Percentiles rank a stretch among this genome's conserved stretches.
These are phyloP conservation scores for Lachancea mirantina DNA, from an alignment of 805 yeast species.

Conservation along the genomic window DNA sequence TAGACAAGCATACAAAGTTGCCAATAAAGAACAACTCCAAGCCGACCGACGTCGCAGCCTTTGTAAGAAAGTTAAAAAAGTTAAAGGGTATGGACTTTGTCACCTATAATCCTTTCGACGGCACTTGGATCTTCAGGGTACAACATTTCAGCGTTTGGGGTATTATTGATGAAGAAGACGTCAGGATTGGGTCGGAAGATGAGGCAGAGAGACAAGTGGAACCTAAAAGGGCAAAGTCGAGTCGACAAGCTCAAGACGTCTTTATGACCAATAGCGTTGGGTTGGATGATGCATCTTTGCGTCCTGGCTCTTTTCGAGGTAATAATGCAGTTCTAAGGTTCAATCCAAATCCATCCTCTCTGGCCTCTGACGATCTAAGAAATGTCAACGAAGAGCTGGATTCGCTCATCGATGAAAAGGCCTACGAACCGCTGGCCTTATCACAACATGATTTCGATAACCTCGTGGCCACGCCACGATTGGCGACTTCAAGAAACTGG, in stretches of 20 bases:
- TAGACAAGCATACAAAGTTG: slow-evolving; percentile 25
- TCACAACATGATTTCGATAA: slow-evolving; percentile 40
- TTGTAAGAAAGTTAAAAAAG: slow-evolving; percentile 44
- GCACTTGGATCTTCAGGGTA: slow-evolving; percentile 74
- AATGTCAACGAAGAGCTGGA: too few species aligned
- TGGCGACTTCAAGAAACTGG: slow-evolving; percentile 57
- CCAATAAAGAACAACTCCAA: slow-evolving; percentile 27
- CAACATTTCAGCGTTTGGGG: slow-evolving; percentile 97
- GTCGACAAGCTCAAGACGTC: too few species aligned
- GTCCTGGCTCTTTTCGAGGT: too few species aligned
- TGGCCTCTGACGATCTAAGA: too few species aligned
- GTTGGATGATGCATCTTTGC: too few species aligned
- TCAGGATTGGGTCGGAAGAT: slow-evolving; percentile 45
- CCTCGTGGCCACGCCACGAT: slow-evolving; percentile 37
- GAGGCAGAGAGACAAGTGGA: slow-evolving; percentile 21
- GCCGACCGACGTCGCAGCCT: slow-evolving; percentile 39
- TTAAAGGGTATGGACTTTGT: slow-evolving; percentile 70
- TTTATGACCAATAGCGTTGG: too few species aligned
- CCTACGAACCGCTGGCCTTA: slow-evolving; percentile 59
- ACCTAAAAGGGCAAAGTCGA: too few species aligned
- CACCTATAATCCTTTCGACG: slow-evolving; percentile 68
- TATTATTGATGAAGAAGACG: slow-evolving; percentile 58
- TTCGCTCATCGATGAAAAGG: slow-evolving; percentile 58
- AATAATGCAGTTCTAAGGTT: too few species aligned
- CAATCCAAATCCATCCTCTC: too few species aligned